phyloP scores from a whole-genome alignment of 345 rosid genomes.

The Bruguiera parviflora region DNA sequence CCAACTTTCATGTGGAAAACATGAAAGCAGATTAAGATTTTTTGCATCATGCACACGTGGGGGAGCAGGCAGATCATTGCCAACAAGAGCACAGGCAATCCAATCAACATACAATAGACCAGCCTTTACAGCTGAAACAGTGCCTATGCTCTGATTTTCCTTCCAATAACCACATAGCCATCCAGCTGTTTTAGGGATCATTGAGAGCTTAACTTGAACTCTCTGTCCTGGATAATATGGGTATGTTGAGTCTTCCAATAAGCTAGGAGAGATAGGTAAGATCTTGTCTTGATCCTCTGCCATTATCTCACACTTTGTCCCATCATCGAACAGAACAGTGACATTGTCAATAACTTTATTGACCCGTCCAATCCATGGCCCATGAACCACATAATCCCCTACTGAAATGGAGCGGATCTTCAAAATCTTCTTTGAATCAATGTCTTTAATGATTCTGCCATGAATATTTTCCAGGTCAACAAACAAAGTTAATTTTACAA shows the following conservation, averaged over 20 bases:
- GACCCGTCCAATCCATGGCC: constrained; percentile 81
- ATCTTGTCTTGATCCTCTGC: constrained; percentile 54
- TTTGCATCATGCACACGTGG: constrained; percentile 49
- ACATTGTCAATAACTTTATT: constrained; percentile 62
- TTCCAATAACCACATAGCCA: constrained; percentile 85
- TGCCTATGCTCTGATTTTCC: constrained; percentile 57
- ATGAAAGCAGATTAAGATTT: constrained; percentile 55
- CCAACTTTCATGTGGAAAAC: constrained; percentile 75
- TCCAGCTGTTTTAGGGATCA: constrained; percentile 47
- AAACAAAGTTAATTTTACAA: constrained; percentile 46
- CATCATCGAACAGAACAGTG: constrained; percentile 64
- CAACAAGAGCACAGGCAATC: constrained; percentile 57
- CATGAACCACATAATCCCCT: constrained; percentile 70
- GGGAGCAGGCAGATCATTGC: constrained; percentile 43
- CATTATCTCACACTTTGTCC: constrained; percentile 58
- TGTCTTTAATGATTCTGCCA: constrained; percentile 50
- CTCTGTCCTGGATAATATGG: constrained; percentile 85
- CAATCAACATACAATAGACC: constrained; percentile 72
- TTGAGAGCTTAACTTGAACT: constrained; percentile 50
- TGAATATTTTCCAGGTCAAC: constrained; percentile 61
- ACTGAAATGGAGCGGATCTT: constrained; percentile 60
- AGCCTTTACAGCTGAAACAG: constrained; percentile 60
- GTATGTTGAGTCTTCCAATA: constrained; percentile 65
- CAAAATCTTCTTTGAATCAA: constrained; percentile 56
- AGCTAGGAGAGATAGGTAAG: constrained; percentile 50